Evolutionary conservation across 2,329 filamentous ascomycete species (phyloP).

Genomic region (Parastagonospora avenae): DNA sequence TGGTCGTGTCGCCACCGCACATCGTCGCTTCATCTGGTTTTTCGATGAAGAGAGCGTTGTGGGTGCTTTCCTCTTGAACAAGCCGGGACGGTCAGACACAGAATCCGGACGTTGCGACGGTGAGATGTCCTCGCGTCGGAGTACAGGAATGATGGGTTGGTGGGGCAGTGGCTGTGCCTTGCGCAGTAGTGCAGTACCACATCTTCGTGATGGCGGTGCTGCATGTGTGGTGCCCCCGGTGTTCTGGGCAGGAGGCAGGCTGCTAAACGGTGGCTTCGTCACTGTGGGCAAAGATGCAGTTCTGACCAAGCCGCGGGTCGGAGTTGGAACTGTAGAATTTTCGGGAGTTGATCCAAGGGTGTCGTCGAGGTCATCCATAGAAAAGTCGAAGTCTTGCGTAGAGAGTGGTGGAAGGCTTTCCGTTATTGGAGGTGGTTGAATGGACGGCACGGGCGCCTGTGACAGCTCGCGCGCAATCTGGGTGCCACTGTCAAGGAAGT

Average conservation of each 20-base stretch:
- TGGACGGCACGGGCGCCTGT: too few species aligned
- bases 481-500: constrained; percentile 53
- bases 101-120: constrained; percentile 3
- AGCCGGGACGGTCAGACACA: constrained; percentile 6
- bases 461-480: constrained; percentile 53
- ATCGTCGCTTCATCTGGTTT: constrained; percentile 1
- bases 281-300: background rate
- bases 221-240: background rate
- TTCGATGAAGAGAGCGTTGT: background rate
- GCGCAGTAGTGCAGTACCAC: background rate
- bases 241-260: background rate
- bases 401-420: constrained; percentile 39
- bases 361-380: constrained; percentile 48
- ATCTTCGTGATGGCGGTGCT: background rate
- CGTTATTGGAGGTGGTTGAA: background rate
- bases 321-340: background rate
- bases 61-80: constrained; percentile 7
- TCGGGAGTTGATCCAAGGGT: background rate
- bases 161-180: background rate
- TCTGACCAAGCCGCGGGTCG: background rate
- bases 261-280: too few species aligned
- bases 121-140: background rate
- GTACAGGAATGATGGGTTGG: background rate
- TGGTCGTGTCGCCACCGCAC: background rate
- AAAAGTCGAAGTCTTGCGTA: constrained; percentile 48